phyloP scores from a whole-genome alignment of 805 yeast species.

The Kregervanrija pseudodelftensis region DNA sequence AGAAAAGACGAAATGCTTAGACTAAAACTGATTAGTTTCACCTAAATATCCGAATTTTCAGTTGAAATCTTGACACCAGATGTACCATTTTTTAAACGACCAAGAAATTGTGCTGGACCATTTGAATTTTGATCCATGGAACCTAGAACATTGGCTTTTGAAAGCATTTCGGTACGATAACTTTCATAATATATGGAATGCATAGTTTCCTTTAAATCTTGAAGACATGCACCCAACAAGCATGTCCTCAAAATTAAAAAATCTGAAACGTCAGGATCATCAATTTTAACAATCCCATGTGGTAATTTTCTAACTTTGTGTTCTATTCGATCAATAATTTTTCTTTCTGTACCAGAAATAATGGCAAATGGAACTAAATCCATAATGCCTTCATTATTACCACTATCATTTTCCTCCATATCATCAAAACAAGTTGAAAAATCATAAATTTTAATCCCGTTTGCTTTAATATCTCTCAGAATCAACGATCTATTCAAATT shows the following conservation, averaged over 20 bases:
- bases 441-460: constrained; percentile 23
- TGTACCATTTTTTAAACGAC: too few relatives aligned
- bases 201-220: constrained; percentile 71
- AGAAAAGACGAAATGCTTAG: too few relatives aligned
- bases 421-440: constrained; percentile 26
- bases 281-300: constrained; percentile 81
- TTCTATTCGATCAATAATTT: constrained; percentile 56
- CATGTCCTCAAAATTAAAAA: constrained; percentile 68
- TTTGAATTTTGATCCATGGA: not conserved
- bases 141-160: constrained; percentile 9
- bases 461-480: constrained; percentile 32
- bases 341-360: constrained; percentile 75
- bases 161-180: constrained; percentile 49
- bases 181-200: constrained; percentile 70
- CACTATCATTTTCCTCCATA: constrained; percentile 18
- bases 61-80: too few relatives aligned
- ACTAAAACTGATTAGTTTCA: too few relatives aligned
- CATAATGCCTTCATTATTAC: constrained; percentile 16
- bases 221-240: constrained; percentile 70
- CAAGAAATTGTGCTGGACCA: too few relatives aligned
- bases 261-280: constrained; percentile 75
- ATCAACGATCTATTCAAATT: constrained; percentile 37
- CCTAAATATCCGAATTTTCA: too few relatives aligned
- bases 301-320: constrained; percentile 79
- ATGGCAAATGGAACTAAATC: constrained; percentile 75